phyloP scores from a whole-genome alignment of 495 filamentous ascomycete genomes.

The Pseudevernia furfuracea region DNA sequence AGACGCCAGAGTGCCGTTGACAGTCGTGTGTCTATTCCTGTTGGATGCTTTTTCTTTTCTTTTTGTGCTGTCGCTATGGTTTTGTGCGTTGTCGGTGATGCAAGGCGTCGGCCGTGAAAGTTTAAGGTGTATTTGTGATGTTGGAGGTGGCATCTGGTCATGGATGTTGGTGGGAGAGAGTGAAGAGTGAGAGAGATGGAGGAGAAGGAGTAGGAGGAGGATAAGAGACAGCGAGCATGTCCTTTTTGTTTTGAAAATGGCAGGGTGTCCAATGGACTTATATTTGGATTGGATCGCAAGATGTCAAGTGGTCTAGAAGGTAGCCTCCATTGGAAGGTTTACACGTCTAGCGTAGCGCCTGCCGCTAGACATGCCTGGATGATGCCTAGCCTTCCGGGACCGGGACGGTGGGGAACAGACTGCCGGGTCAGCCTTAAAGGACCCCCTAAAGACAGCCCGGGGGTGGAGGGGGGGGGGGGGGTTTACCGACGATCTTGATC shows the following conservation, averaged over 20 bases:
- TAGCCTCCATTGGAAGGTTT: not conserved
- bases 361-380: not conserved
- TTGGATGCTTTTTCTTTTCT: not conserved
- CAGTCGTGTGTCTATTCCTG: not conserved
- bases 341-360: not conserved
- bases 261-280: not conserved
- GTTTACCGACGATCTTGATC: not conserved
- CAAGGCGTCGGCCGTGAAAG: not conserved
- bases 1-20: not conserved
- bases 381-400: not conserved
- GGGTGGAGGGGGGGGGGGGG: too few relatives aligned
- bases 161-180: not conserved
- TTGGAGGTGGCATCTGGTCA: not conserved
- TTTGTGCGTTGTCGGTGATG: not conserved
- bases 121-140: not conserved
- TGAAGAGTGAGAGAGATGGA: not conserved
- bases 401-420: not conserved
- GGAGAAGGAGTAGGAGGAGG: not conserved
- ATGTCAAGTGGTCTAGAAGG: constrained; percentile 6
- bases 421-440: constrained; percentile 8
- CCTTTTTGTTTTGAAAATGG: not conserved
- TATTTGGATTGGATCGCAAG: constrained; percentile 6
- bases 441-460: not conserved
- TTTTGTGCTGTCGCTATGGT: not conserved
- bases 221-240: not conserved